phyloP scores from a whole-genome alignment of 2,329 filamentous ascomycete species.

The Calonectria multiphialidica region DNA sequence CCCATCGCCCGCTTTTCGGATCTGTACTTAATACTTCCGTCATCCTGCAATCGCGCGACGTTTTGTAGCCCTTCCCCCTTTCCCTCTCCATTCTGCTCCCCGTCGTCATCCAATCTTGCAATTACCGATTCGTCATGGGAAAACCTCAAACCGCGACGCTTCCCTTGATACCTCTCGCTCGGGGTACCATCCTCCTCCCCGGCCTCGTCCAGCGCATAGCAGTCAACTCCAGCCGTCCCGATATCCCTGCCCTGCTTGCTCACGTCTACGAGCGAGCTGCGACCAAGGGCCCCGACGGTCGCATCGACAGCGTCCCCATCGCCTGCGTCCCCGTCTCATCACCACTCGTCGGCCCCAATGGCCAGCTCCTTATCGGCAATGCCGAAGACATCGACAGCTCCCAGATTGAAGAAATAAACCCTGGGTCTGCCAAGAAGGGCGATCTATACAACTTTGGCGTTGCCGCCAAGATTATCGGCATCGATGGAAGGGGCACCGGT shows the following conservation, averaged over 20 bases:
- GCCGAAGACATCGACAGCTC: conserved; percentile 63
- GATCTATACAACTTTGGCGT: conserved; percentile 89
- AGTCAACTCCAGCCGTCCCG: conserved; percentile 82
- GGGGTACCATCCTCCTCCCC: conserved; percentile 85
- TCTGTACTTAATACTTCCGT: conserved; percentile 12
- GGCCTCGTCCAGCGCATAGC: conserved; percentile 88
- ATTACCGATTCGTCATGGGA: conserved; percentile 48
- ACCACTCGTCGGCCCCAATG: conserved; percentile 78
- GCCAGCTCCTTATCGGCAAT: conserved; percentile 80
- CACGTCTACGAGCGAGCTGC: conserved; percentile 84
- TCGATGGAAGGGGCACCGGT: conserved; percentile 79
- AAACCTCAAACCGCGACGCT: conserved; percentile 63
- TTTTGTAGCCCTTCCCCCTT: background rate
- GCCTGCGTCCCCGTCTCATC: conserved; percentile 90
- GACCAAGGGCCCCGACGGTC: conserved; percentile 73
- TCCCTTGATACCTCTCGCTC: conserved; percentile 85
- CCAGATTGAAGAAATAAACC: conserved; percentile 63
- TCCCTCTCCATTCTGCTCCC: background rate
- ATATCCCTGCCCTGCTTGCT: conserved; percentile 89
- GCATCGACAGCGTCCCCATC: conserved; percentile 78
- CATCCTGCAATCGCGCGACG: conserved; percentile 6
- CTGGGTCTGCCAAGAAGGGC: conserved; percentile 70
- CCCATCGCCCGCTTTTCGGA: conserved; percentile 14
- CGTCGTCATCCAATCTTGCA: background rate
- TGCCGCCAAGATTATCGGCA: conserved; percentile 81